Conservation (phyloP, 768 basidiomycete species). For the Rhizopogon sp. region DNA sequence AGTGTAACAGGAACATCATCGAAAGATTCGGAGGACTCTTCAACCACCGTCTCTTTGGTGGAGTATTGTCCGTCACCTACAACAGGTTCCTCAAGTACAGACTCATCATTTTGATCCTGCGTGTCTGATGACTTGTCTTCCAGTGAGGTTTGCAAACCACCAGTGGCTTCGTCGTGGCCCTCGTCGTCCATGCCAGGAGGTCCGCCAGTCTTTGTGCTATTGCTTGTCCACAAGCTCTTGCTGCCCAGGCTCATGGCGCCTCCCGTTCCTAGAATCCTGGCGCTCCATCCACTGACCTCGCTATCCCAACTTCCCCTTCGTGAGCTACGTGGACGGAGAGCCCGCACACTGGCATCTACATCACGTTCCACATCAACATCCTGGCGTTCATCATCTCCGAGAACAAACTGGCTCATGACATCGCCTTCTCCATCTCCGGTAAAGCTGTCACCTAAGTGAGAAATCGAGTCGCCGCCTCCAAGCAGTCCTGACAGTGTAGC, state of each 20-base stretch:
- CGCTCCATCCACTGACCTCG: conserved; percentile 85
- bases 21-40: conserved; percentile 2
- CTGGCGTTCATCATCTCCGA: conserved; percentile 62
- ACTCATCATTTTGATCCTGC: conserved; percentile 5
- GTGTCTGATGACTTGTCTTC: conserved; percentile 6
- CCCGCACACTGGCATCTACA: conserved; percentile 83
- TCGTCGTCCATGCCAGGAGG: conserved; percentile 42
- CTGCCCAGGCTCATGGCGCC: conserved; percentile 44
- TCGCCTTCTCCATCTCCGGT: conserved; percentile 49
- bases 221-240: conserved; percentile 56
- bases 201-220: conserved; percentile 54
- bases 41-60: conserved; percentile 2
- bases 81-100: not conserved
- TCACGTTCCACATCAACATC: conserved; percentile 52
- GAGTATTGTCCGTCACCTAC: conserved; percentile 5
- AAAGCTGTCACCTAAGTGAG: conserved; percentile 65
- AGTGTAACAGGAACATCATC: conserved; percentile 19
- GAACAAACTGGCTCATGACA: conserved; percentile 61
- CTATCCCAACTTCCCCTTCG: conserved; percentile 91
- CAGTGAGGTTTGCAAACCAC: conserved; percentile 11
- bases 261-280: conserved; percentile 47
- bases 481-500: conserved; percentile 45
- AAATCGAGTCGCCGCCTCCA: conserved; percentile 55
- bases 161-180: conserved; percentile 15
- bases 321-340: conserved; percentile 82